Percentiles rank a stretch among this genome's conserved stretches.
These are phyloP conservation scores for Exophiala calicioides DNA, from an alignment of 2,329 filamentous ascomycete species.

Conservation along the genomic window DNA sequence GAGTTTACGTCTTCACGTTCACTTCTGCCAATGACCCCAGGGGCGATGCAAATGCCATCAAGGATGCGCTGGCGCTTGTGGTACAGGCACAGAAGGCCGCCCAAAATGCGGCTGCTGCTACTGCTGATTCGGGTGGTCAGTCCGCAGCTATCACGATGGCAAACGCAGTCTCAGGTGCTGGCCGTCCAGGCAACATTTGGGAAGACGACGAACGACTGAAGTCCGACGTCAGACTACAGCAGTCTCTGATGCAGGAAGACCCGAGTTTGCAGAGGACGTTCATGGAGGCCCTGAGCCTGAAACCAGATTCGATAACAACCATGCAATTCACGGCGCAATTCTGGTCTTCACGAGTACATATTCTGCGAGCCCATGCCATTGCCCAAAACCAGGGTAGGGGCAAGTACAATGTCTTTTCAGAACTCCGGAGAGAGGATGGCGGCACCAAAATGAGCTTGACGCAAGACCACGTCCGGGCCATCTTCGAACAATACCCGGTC, in stretches of 20 bases:
- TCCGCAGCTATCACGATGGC: constrained; percentile 78
- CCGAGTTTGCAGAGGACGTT: constrained; percentile 77
- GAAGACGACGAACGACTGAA: constrained; percentile 81
- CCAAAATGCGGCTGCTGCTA: constrained; percentile 40
- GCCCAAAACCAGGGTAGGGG: constrained; percentile 84
- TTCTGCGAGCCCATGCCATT: constrained; percentile 86
- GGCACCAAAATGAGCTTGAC: constrained; percentile 79
- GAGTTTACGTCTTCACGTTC: constrained; percentile 84
- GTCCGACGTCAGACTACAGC: constrained; percentile 77
- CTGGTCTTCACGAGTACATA: constrained; percentile 84
- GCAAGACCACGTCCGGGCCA: constrained; percentile 87
- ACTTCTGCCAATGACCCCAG: constrained; percentile 75
- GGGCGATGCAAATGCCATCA: constrained; percentile 80
- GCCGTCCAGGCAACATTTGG: constrained; percentile 58
- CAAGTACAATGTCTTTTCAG: constrained; percentile 89
- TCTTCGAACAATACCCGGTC: constrained; percentile 89
- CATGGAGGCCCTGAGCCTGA: constrained; percentile 77
- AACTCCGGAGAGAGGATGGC: constrained; percentile 77
- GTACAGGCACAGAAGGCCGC: constrained; percentile 68
- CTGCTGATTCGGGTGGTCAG: constrained; percentile 38
- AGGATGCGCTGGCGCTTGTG: constrained; percentile 75
- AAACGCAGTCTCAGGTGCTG: constrained; percentile 60
- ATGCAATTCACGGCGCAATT: constrained; percentile 87
- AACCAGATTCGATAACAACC: constrained; percentile 78
- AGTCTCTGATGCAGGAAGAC: constrained; percentile 83